Evolutionary conservation across 208 protist species (phyloP).

Genomic region (Acanthamoeba rhysodes): DNA sequence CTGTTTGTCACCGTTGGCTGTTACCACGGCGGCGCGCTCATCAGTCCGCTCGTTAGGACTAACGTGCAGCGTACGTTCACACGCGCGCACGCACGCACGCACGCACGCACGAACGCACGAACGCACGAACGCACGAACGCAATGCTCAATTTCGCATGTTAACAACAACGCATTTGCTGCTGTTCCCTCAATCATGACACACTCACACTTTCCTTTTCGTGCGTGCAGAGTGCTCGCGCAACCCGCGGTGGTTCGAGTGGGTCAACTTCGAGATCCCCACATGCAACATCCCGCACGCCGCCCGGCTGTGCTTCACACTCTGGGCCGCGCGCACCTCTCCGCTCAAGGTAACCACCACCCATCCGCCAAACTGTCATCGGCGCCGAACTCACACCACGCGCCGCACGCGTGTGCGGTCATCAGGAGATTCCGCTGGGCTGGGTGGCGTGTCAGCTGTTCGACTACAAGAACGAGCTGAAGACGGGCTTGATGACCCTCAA

Average conservation of each 20-base stretch:
- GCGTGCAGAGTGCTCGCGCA: slow-evolving; percentile 30
- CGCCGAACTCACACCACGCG: no score
- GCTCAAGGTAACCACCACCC: background rate
- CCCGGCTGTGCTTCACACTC: slow-evolving; percentile 64
- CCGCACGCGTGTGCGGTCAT: no score
- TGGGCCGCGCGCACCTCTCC: background rate
- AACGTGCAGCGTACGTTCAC: background rate
- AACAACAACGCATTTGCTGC: no score
- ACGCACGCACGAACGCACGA: no score
- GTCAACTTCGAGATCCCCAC: slow-evolving; percentile 48
- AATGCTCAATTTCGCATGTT: no score
- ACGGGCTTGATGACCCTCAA: slow-evolving; percentile 60
- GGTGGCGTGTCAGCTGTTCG: slow-evolving; percentile 60
- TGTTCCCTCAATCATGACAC: no score
- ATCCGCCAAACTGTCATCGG: no score
- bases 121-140: no score
- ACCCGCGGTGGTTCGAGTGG: slow-evolving; percentile 69
- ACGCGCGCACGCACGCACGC: no score
- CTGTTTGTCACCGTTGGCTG: slow-evolving; percentile 17
- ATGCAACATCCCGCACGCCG: slow-evolving; percentile 42
- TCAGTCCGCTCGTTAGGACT: background rate
- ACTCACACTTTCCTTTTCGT: no score
- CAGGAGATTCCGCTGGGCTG: slow-evolving; percentile 23
- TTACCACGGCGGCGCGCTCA: slow-evolving; percentile 41
- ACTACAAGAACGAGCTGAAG: slow-evolving; percentile 65